Evolutionary conservation across 2,329 filamentous ascomycete species (phyloP), one percentile per base, ranked within the genome.

Genomic region (Myriosclerotinia duriaeana): DNA sequence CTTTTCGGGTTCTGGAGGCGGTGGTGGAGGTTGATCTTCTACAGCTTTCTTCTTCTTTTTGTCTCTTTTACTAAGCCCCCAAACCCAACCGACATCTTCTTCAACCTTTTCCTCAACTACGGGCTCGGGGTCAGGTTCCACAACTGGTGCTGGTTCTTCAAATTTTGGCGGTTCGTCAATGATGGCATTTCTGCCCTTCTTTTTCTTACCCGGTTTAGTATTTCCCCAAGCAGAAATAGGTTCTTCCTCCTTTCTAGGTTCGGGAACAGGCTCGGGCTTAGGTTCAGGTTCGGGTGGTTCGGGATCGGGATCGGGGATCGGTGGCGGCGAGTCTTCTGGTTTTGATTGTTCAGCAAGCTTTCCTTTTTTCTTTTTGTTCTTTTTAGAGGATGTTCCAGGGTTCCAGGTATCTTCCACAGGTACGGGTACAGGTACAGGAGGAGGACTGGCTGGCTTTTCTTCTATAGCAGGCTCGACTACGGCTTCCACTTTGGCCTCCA

Each of bases 121-220:
- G 40, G 81, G 80, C 68, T 82, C 79, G 34, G 61, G 61, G 42
- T 69, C 67, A 77, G 67, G 79, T 80, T 66, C 58, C 11, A 62
- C 15, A 14, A 54, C 38, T 71, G 81, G 77, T 50, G 80, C 79
- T 67, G 78, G 78, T 56, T 79, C 79, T 46, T 80, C 78, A 56
- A 80, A 72, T 34, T 42, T 65, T 46, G 66, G 53, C 83, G 76
- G 65, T 84, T 80, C 40, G 80, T 78, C 36, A 78, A 77, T 71
- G 84, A 85, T 72, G 79, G 81, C n/a, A 67, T 74, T 74, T 67
- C 80, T 83, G 54, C 78, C 77, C 75, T 85, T 85, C 73, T 83
- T 82, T 76, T 70, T 75, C 63, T 71, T 72, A 36, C 72, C 68
- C 62, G 75, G 72, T 64, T 74, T 65, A 36, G 61, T 65, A 55